Evolutionary conservation across 2,329 filamentous ascomycete genomes (phyloP).

Genomic region (Pseudopyrenochaeta lycopersici): DNA sequence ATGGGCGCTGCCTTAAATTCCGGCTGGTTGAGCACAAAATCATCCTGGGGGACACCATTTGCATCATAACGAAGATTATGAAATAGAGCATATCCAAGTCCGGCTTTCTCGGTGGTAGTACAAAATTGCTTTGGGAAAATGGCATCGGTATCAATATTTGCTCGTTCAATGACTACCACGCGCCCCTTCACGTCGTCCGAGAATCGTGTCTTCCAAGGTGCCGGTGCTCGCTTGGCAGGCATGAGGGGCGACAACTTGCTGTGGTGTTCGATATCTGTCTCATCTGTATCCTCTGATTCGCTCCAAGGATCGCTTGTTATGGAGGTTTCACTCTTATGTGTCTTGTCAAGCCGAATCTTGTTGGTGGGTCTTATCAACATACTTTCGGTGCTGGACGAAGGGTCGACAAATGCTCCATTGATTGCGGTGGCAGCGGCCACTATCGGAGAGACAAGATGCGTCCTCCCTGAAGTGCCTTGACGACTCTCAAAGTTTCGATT

Average conservation of each 20-base stretch:
- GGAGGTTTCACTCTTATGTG: constrained; percentile 60
- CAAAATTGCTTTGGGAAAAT: constrained; percentile 99
- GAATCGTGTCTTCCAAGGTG: constrained; percentile 81
- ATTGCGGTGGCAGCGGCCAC: constrained; percentile 95
- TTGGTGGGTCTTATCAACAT: constrained; percentile 58
- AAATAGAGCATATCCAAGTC: constrained; percentile 88
- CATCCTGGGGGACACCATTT: constrained; percentile 75
- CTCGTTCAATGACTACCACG: constrained; percentile 84
- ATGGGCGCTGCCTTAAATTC: constrained; percentile 87
- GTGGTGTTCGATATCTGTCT: too few relatives aligned
- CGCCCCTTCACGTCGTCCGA: constrained; percentile 72
- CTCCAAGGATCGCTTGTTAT: too few relatives aligned
- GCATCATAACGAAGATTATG: constrained; percentile 77
- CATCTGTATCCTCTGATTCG: too few relatives aligned
- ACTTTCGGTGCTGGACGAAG: constrained; percentile 70
- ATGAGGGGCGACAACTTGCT: constrained; percentile 66
- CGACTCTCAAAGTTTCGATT: constrained; percentile 98
- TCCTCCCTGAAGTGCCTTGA: constrained; percentile 89
- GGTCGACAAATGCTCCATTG: constrained; percentile 88
- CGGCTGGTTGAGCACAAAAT: constrained; percentile 90
- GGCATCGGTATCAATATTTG: constrained; percentile 97
- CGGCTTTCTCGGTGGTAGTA: constrained; percentile 98
- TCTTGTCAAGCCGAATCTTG: constrained; percentile 67
- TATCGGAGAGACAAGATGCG: constrained; percentile 95
- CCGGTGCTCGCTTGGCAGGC: constrained; percentile 64